A percentile compares a stretch with the other conserved stretches of the same genome.
phyloP scores from a whole-genome alignment of 768 basidiomycete genomes.

The Leccinellum albellum region DNA sequence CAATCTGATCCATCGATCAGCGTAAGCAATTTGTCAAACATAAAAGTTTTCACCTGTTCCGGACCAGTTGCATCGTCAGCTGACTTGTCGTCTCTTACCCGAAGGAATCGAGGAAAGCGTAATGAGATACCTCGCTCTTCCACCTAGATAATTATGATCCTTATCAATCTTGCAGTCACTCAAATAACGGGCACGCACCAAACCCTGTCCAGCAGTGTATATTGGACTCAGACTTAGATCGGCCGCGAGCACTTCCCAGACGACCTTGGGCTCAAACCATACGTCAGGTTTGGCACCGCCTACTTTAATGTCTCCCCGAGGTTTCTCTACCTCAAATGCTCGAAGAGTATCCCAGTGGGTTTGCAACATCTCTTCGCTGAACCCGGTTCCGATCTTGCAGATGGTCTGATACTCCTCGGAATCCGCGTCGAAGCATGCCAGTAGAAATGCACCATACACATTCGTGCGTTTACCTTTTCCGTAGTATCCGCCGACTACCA shows the following conservation, averaged over 20 bases:
- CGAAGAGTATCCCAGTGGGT: conserved; percentile 78
- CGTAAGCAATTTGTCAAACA: background rate
- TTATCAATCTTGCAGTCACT: background rate
- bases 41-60: conserved; percentile 64
- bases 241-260: conserved; percentile 98
- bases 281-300: conserved; percentile 96
- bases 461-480: conserved; percentile 98
- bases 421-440: conserved; percentile 95
- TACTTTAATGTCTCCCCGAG: conserved; percentile 78
- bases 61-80: conserved; percentile 90
- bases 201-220: conserved; percentile 90
- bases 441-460: conserved; percentile 95
- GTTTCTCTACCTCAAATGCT: conserved; percentile 66
- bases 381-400: conserved; percentile 99
- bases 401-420: conserved; percentile 94
- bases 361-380: conserved; percentile 87
- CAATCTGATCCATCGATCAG: conserved; percentile 49
- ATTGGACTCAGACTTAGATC: conserved; percentile 95
- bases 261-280: conserved; percentile 96
- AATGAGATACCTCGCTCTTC: conserved; percentile 92
- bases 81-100: conserved; percentile 88
- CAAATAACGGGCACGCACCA: conserved; percentile 47
- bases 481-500: conserved; percentile 96
- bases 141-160: conserved; percentile 42
- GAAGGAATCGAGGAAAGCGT: conserved; percentile 93